Conservation (phyloP, 192 early-diverging fungal genomes). For the Podila horticola region DNA sequence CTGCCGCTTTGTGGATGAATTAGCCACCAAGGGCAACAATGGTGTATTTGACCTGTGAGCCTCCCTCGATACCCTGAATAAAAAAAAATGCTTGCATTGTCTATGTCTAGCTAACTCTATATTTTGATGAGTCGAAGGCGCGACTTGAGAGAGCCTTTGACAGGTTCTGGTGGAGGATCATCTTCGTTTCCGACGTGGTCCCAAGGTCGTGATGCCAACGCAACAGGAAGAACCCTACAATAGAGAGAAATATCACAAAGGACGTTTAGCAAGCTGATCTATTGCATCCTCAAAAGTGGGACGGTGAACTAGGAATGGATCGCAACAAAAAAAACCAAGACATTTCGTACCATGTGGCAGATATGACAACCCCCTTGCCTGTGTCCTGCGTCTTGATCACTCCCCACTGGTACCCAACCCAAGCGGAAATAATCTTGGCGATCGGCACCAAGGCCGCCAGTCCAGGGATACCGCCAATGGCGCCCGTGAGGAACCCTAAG, state of each 20-base stretch:
- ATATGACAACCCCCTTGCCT: conserved; percentile 51
- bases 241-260: not conserved
- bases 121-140: conserved; percentile 15
- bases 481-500: conserved; percentile 33
- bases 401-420: conserved; percentile 54
- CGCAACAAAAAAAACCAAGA: not conserved
- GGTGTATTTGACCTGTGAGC: conserved; percentile 27
- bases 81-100: not conserved
- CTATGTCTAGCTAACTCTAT: conserved; percentile 4
- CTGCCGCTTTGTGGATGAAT: conserved; percentile 35
- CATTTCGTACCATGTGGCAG: conserved; percentile 51
- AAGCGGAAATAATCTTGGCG: conserved; percentile 52
- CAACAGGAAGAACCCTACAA: conserved; percentile 53
- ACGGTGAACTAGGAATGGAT: not conserved
- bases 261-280: not conserved
- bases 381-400: conserved; percentile 51
- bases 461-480: conserved; percentile 19
- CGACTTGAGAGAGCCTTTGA: conserved; percentile 14
- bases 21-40: conserved; percentile 33
- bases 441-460: conserved; percentile 34
- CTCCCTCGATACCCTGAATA: not conserved
- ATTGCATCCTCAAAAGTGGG: not conserved
- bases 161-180: not conserved
- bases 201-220: conserved; percentile 56
- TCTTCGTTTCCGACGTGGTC: conserved; percentile 36